These are phyloP conservation scores for Trichoderma brevicompactum DNA, from an alignment of 2,329 filamentous ascomycete genomes.

Conservation along the genomic window DNA sequence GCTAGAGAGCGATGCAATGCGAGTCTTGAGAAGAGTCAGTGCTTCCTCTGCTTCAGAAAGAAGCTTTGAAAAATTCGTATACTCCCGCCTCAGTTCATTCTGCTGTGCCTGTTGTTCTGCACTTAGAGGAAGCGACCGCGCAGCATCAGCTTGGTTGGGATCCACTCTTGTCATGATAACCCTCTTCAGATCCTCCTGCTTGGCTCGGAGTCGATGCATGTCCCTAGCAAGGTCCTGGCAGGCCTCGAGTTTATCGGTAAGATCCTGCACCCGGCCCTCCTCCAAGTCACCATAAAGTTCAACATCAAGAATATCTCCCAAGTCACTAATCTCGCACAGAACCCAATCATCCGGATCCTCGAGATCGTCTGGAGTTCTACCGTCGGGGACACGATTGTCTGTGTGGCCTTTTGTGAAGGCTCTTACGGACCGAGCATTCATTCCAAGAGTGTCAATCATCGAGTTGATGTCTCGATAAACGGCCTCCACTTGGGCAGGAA, in stretches of 20 bases:
- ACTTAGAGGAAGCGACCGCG: slow-evolving; percentile 74
- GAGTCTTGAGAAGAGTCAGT: slow-evolving; percentile 77
- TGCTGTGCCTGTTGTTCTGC: slow-evolving; percentile 84
- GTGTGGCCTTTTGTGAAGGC: slow-evolving; percentile 70
- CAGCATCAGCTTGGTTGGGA: slow-evolving; percentile 65
- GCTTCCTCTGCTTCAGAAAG: slow-evolving; percentile 80
- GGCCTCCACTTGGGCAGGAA: slow-evolving; percentile 66
- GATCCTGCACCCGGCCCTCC: slow-evolving; percentile 68
- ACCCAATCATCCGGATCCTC: slow-evolving; percentile 72
- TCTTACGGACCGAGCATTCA: slow-evolving; percentile 74
- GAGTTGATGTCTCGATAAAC: slow-evolving; percentile 83
- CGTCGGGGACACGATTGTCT: slow-evolving; percentile 55
- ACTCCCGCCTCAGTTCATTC: slow-evolving; percentile 77
- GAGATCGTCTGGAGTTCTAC: slow-evolving; percentile 68
- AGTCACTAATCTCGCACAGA: slow-evolving; percentile 73
- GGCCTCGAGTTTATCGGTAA: slow-evolving; percentile 69
- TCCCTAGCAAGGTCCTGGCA: slow-evolving; percentile 72
- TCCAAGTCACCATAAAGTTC: slow-evolving; percentile 69
- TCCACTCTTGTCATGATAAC: slow-evolving; percentile 73
- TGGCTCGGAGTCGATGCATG: slow-evolving; percentile 71
- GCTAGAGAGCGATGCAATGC: slow-evolving; percentile 65
- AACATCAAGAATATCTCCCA: slow-evolving; percentile 66
- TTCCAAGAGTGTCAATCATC: slow-evolving; percentile 90
- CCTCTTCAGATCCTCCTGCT: slow-evolving; percentile 77
- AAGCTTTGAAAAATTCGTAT: slow-evolving; percentile 72